Evolutionary conservation across 2,329 filamentous ascomycete species (phyloP).

Genomic region (Curvularia sp.): DNA sequence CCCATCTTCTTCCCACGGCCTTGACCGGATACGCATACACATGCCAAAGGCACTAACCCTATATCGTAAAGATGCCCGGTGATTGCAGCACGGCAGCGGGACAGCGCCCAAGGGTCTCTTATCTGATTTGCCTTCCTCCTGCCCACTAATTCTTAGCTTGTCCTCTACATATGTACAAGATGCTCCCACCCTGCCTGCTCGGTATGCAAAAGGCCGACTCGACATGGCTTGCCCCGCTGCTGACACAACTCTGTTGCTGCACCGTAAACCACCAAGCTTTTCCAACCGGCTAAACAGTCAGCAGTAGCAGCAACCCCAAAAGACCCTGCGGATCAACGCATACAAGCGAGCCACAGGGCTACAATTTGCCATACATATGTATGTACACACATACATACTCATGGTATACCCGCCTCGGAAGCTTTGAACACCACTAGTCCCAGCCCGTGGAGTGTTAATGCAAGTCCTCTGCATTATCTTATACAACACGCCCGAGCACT

Average conservation of each 20-base stretch:
- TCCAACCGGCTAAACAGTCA: conserved; percentile 19
- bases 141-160: conserved; percentile 7
- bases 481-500: background rate
- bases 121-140: conserved; percentile 13
- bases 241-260: conserved; percentile 27
- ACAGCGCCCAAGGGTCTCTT: conserved; percentile 8
- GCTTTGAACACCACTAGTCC: conserved; percentile 14
- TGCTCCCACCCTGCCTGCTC: conserved; percentile 5
- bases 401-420: conserved; percentile 7
- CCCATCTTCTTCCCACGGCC: conserved; percentile 5
- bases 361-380: conserved; percentile 1
- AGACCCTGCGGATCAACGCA: conserved; percentile 10
- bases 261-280: conserved; percentile 19
- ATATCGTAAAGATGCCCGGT: conserved; percentile 15
- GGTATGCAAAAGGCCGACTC: conserved; percentile 15
- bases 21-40: conserved; percentile 12
- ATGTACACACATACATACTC: too few species aligned
- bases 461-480: conserved; percentile 10
- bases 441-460: conserved; percentile 25
- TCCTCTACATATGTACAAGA: conserved; percentile 2
- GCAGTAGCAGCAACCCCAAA: background rate
- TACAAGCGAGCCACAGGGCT: conserved; percentile 15
- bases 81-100: conserved; percentile 29
- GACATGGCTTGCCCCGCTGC: conserved; percentile 26
- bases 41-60: conserved; percentile 8